Evolutionary conservation across 495 filamentous ascomycete genomes (phyloP), one percentile per base, ranked within the genome.

Genomic region (Podospora anserina): DNA sequence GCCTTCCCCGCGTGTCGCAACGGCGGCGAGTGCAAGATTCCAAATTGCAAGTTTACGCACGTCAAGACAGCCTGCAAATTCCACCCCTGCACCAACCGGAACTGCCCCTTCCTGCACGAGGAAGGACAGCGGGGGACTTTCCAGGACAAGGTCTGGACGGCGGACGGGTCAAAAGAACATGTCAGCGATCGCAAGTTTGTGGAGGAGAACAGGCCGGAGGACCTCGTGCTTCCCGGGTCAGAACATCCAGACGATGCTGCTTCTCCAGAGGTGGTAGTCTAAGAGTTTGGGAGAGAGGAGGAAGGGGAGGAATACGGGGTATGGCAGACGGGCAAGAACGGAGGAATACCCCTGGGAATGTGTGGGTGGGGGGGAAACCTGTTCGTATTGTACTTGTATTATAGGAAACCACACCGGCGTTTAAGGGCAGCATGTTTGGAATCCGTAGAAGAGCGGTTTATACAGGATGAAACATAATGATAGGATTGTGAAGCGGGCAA

Each of bases 181-280:
- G 88, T 97, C 64, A 97, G 93, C 77, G 94, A 98, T 76, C 84
- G 94, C 70, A 97, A 96, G 72, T 97, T 97, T 82, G 88, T 96
- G 60, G 86, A 86, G n/a, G 87, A 92, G 49, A 71, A 80, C 76
- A 71, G 83, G 57, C 19, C 83, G 27, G 93, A 96, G 79, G 92
- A 97, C 76, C 77, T 96, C 67, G 89, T 97, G 67, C 85, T 92
- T 59, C 91, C 92, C 0, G 91, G 85, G 11, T 71, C 70, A 26
- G 76, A 74, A 7, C 59, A 63, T 64, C 73, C 70, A 70, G 76
- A 75, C 20, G 66, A 66, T 5, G 68, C 32, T n/a, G 54, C 49
- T 13, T 68, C 61, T 15, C 61, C 69, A 5, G 72, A 78, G 66
- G 71, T 76, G 19, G 70, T 78, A 23, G 66, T 78, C 54, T 77